Conservation (phyloP, 306 rosid species). For the Cercis canadensis region DNA sequence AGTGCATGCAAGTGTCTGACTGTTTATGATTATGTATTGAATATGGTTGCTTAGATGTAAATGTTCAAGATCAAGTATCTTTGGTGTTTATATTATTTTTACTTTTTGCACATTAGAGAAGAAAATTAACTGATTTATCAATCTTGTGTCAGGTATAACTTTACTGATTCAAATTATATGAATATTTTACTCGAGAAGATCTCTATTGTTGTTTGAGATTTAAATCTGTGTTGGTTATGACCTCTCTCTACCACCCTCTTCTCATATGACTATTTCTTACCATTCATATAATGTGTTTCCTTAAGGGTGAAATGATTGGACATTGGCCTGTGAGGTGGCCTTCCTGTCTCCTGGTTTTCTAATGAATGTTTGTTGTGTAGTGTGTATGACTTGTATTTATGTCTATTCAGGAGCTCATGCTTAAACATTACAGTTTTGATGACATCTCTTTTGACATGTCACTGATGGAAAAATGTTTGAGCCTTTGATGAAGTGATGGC, state of each 20-base stretch:
- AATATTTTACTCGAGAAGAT: background rate
- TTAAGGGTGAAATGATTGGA: background rate
- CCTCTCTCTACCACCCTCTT: conserved; percentile 4
- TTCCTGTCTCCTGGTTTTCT: conserved; percentile 4
- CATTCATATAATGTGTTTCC: background rate
- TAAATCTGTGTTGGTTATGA: background rate
- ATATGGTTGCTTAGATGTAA: too few relatives aligned
- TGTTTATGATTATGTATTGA: background rate
- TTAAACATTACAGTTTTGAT: background rate
- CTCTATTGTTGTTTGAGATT: conserved; percentile 4
- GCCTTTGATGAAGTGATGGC: background rate
- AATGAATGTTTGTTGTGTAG: background rate
- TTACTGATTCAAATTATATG: conserved; percentile 17
- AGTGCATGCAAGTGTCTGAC: background rate
- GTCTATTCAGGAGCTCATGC: conserved; percentile 5
- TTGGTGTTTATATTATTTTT: background rate
- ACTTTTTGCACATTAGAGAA: background rate
- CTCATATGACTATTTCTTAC: background rate
- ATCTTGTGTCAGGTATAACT: background rate
- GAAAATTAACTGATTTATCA: conserved; percentile 21
- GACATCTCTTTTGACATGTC: background rate
- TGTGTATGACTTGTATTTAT: background rate
- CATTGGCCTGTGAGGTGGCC: background rate
- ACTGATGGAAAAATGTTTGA: background rate
- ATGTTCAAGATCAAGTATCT: background rate